Evolutionary conservation across 495 filamentous ascomycete genomes (phyloP), one percentile per base, ranked within the genome.

Genomic region (Copromyces sp.): DNA sequence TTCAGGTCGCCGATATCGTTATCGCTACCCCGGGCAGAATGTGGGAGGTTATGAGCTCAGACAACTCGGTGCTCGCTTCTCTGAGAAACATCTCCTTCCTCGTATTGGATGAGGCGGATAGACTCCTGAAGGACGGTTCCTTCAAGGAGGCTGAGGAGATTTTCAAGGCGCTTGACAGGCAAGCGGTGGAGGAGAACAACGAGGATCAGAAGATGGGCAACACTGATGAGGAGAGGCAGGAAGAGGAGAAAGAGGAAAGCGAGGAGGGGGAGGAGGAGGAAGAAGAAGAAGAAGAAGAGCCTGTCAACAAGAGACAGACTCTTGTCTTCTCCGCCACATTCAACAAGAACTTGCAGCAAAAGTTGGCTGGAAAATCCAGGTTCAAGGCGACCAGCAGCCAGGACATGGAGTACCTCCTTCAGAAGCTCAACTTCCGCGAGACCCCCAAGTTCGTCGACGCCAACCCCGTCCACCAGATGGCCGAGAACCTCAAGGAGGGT

Each of bases 271-370:
- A 81, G n/a, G 37, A 71, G 37, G 79, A 80, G 12, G 78, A 79
- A 20, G 77, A 83, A 35, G 78, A 81, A 35, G 78, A 81, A 17
- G 37, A 71, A 12, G 74, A 78, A n/a, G 47, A 70, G 6, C 73
- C 71, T 1, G 75, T 72, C 39, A 77, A 78, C 40, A 76, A 82
- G n/a, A 86, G 93, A 35, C 95, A 99, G 79, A 98, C 94, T 1
- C 87, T 99, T 3, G 92, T 99, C 42, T 99, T 99, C 82, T 98
- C 96, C 0, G 95, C 95, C 4, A 99, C 95, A 0, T 97, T 99
- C 82, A 91, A 97, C 77, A 92, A 92, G 76, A 90, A 89, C 12
- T 80, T 99, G 69, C 94, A 98, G 78, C 91, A 94, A 76, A 98
- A 97, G 77, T 85, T 99, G 4, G 89, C 93, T 9, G 91, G 93